Percentiles rank a stretch among this genome's conserved stretches.
Conservation (phyloP, 2,329 filamentous ascomycete genomes). For the Blumeria graminis region DNA sequence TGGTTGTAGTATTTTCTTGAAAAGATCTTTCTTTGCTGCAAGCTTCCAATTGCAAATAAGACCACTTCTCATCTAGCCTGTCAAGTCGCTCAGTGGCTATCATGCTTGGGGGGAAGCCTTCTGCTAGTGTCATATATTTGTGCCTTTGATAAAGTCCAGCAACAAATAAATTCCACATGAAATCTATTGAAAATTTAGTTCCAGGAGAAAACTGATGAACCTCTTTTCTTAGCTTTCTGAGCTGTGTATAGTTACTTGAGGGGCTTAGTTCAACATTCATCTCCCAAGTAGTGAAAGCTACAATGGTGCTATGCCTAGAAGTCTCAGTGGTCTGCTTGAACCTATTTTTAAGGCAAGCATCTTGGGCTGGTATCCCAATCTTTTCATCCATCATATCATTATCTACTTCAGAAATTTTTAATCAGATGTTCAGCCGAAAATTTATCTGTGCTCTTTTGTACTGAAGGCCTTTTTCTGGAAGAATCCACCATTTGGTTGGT, state of each 20-base stretch:
- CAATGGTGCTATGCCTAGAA: not conserved
- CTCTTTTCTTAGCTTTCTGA: not conserved
- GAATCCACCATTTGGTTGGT: too few species aligned
- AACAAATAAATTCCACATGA: slow-evolving; percentile 1
- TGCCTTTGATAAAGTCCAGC: not conserved
- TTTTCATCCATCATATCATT: not conserved
- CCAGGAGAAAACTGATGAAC: not conserved
- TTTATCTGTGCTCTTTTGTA: too few species aligned
- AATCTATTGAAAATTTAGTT: not conserved
- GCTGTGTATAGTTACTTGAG: not conserved
- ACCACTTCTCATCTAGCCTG: slow-evolving; percentile 1
- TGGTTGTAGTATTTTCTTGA: too few species aligned
- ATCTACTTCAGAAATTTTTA: not conserved
- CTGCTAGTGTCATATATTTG: not conserved
- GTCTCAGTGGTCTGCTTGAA: not conserved
- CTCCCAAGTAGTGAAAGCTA: too few species aligned
- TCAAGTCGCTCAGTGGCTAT: not conserved
- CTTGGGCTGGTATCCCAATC: not conserved
- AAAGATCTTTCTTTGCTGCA: too few species aligned
- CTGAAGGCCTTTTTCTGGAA: too few species aligned
- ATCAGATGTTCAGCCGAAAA: not conserved
- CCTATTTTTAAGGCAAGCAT: not conserved
- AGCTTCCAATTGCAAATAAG: too few species aligned
- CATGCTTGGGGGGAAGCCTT: slow-evolving; percentile 79
- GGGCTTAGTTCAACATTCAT: slow-evolving; percentile 1